Evolutionary conservation across 371 early-diverging fungal species (phyloP), one percentile per base, ranked within the genome.

Genomic region (Mucor irregularis): DNA sequence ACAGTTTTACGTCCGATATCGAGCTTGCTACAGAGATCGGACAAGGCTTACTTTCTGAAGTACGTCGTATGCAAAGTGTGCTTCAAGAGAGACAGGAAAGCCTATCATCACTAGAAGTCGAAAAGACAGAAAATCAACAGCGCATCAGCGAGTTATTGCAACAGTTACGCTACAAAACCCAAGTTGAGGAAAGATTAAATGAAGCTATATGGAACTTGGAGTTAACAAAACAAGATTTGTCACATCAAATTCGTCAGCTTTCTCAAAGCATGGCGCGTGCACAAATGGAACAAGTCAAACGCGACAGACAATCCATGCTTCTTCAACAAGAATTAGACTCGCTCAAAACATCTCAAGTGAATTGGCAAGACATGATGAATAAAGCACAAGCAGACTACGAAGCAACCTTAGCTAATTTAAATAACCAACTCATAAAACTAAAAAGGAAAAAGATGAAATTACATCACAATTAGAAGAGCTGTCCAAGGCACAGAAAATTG

Each of bases 41-140:
- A 0, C 75, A 79, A 17, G 70, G 66, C 4, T 43, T 80, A n/a
- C 53, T 82, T 31, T 44, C 56, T 26, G 76, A 76, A 45, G 61
- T 79, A 10, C 56, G 65, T 11, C 65, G 69, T 31, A 62, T 80
- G 64, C 77, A 78, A 34, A 46, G 49, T n/a, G 26, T 67, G 2
- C 37, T 78, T 22, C 68, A 77, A 60, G 77, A 83, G 60, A 71
- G 81, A 9, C 81, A 88, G 17, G 77, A 75, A 54, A 64, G 73
- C 35, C 65, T 80, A 45, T 65, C 68, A 47, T 70, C 64, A 9
- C 68, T 85, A 14, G 84, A 85, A 43, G 68, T 68, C 13, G 77
- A 83, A 28, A 81, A 76, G 42, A 62, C 59, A 13, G 87, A 86
- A 29, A 72, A 75, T 21, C 80, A 81, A 17, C 80, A 76, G 14